Evolutionary conservation across 1,284 basidiomycete genomes (phyloP).

Genomic region (Crepidotus sp.): DNA sequence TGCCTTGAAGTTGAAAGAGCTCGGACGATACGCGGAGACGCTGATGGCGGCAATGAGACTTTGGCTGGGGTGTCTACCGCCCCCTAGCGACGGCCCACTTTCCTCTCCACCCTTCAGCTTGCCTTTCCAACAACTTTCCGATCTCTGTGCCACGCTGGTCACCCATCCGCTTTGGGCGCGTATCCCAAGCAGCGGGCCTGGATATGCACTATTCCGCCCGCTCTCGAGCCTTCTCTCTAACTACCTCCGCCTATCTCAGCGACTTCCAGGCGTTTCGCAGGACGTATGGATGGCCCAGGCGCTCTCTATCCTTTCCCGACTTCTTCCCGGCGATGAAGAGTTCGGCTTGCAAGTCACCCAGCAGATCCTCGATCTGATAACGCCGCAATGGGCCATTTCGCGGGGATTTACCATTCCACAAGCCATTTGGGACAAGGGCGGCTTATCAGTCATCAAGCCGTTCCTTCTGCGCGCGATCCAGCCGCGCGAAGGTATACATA

Average conservation of each 20-base stretch:
- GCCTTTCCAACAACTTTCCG: conserved; percentile 47
- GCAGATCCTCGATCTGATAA: conserved; percentile 32
- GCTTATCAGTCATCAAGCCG: conserved; percentile 44
- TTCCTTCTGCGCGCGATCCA: conserved; percentile 45
- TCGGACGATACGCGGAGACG: conserved; percentile 29
- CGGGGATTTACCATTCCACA: conserved; percentile 30
- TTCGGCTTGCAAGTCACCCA: conserved; percentile 32
- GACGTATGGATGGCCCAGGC: conserved; percentile 61
- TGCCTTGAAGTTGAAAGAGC: conserved; percentile 19
- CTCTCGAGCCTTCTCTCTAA: conserved; percentile 41
- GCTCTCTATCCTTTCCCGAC: conserved; percentile 41
- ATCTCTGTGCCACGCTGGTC: conserved; percentile 40
- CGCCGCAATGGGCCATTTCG: conserved; percentile 31
- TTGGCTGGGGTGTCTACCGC: conserved; percentile 51
- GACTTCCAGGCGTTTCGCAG: conserved; percentile 42
- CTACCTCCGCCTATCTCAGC: conserved; percentile 50
- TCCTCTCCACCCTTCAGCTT: conserved; percentile 43
- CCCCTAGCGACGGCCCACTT: conserved; percentile 27
- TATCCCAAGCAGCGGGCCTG: conserved; percentile 20
- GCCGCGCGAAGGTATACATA: conserved; percentile 26
- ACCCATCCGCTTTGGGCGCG: conserved; percentile 42
- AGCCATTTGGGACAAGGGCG: conserved; percentile 43
- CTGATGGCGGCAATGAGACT: conserved; percentile 48
- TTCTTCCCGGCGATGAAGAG: conserved; percentile 63
- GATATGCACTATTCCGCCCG: conserved; percentile 37